Conservation (phyloP, 768 basidiomycete genomes). For the Daedaleopsis nitida region DNA sequence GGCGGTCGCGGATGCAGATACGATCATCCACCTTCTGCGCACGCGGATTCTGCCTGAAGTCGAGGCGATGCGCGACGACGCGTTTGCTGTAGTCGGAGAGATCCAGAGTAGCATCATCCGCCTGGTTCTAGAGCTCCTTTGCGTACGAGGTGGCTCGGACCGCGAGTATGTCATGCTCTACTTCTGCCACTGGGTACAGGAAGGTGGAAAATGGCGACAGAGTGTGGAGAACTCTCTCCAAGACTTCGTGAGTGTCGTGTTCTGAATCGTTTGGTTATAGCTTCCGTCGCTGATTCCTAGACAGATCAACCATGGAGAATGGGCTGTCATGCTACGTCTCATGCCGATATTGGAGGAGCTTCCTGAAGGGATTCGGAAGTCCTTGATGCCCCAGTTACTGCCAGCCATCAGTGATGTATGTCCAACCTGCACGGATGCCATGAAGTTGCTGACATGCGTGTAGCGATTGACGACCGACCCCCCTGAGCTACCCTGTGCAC, state of each 20-base stretch:
- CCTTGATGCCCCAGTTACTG: conserved; percentile 41
- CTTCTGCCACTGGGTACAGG: conserved; percentile 41
- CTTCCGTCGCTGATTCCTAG: conserved; percentile 5
- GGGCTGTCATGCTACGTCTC: conserved; percentile 44
- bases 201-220: conserved; percentile 43
- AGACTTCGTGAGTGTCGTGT: conserved; percentile 40
- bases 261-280: neutral
- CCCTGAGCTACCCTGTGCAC: conserved; percentile 47
- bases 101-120: conserved; percentile 42
- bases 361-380: conserved; percentile 49
- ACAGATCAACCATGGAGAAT: conserved; percentile 43
- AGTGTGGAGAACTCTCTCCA: conserved; percentile 43
- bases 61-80: conserved; percentile 37
- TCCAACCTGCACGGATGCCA: neutral
- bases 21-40: conserved; percentile 42
- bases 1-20: conserved; percentile 28
- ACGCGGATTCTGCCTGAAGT: conserved; percentile 53
- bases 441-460: neutral
- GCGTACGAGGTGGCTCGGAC: conserved; percentile 14
- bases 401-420: conserved; percentile 55
- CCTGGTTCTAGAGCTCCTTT: conserved; percentile 45
- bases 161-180: conserved; percentile 24
- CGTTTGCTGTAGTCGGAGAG: conserved; percentile 28
- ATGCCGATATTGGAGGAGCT: conserved; percentile 47
- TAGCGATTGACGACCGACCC: conserved; percentile 59